phyloP scores from a whole-genome alignment of 2,329 filamentous ascomycete genomes.

The Pestalotiopsis sp. region DNA sequence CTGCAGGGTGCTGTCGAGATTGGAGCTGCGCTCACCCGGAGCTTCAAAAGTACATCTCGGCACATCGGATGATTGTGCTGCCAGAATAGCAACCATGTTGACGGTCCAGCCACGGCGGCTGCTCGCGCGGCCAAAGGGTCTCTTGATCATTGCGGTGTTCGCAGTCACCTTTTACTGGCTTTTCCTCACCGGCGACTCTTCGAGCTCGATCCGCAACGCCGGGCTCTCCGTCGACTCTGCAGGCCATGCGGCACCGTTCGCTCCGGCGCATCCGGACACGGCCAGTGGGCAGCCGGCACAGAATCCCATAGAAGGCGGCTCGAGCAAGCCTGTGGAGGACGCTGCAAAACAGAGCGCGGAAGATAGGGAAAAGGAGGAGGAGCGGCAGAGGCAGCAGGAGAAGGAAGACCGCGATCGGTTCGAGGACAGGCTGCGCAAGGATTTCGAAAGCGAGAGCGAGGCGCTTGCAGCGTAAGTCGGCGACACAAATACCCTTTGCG shows the following conservation, averaged over 20 bases:
- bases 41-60: background rate
- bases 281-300: background rate
- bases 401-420: constrained; percentile 33
- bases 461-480: constrained; percentile 36
- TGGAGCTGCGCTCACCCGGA: background rate
- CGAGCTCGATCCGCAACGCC: constrained; percentile 25
- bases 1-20: background rate
- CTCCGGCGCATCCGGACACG: background rate
- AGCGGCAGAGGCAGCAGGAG: constrained; percentile 27
- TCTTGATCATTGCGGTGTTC: constrained; percentile 43
- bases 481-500: background rate
- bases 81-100: constrained; percentile 26
- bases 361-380: background rate
- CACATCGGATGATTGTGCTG: background rate
- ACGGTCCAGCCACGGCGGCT: constrained; percentile 33
- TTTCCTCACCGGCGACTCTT: constrained; percentile 22
- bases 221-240: constrained; percentile 12
- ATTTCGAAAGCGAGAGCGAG: constrained; percentile 44
- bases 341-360: background rate
- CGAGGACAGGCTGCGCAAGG: constrained; percentile 30
- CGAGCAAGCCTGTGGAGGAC: constrained; percentile 3
- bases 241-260: background rate
- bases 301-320: background rate
- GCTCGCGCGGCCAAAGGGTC: constrained; percentile 42
- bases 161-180: constrained; percentile 46